Evolutionary conservation across 202 grass and related monocot species (phyloP).

Genomic region (Zizania palustris): DNA sequence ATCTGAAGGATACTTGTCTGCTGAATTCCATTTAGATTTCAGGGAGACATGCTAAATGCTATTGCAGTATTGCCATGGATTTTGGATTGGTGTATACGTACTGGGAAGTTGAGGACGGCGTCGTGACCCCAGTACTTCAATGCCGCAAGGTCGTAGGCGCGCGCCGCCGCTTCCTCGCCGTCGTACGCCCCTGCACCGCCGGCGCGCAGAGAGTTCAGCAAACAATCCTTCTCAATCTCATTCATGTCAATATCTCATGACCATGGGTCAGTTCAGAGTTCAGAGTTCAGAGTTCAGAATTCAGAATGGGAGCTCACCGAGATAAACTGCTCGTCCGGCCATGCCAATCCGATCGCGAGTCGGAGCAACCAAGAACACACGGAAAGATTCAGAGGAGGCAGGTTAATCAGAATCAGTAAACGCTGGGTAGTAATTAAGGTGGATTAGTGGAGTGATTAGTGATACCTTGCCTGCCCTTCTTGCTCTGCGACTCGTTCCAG

Average conservation of each 20-base stretch:
- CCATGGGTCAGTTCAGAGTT: not conserved
- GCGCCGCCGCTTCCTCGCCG: constrained; percentile 76
- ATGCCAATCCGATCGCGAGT: not conserved
- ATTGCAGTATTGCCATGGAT: not conserved
- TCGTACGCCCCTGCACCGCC: constrained; percentile 63
- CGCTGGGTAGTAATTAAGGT: not conserved
- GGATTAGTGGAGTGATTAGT: not conserved
- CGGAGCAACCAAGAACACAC: not conserved
- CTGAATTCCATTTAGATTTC: not conserved
- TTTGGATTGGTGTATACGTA: constrained; percentile 23
- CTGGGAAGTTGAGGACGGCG: constrained; percentile 83
- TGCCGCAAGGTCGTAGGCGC: constrained; percentile 82
- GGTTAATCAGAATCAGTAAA: not conserved
- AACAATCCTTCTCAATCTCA: not conserved
- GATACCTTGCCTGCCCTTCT: constrained; percentile 87
- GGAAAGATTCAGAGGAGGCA: not conserved
- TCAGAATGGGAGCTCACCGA: constrained; percentile 55
- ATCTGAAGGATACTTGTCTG: too few species aligned
- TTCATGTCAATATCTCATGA: not conserved
- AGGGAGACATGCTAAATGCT: not conserved
- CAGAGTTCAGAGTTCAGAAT: not conserved
- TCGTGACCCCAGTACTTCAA: constrained; percentile 82
- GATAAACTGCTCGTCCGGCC: constrained; percentile 58
- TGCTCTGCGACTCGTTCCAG: constrained; percentile 60
- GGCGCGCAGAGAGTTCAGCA: not conserved